Conservation (phyloP, 2,329 filamentous ascomycete species). For the Claviceps paspali region DNA sequence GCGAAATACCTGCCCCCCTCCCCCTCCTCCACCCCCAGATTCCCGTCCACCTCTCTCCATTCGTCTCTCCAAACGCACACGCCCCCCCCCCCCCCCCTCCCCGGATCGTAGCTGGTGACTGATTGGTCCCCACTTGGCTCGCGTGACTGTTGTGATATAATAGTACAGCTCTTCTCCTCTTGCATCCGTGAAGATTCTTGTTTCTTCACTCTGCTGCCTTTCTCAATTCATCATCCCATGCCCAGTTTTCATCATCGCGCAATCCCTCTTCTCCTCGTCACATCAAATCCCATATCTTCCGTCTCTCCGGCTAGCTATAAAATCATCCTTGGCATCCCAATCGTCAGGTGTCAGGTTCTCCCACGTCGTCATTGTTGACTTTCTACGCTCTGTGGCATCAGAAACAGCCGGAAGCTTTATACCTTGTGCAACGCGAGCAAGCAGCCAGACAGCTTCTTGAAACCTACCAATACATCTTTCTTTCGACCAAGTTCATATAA, state of each 20-base stretch:
- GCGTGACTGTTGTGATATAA: conserved; percentile 12
- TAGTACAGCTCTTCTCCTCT: conserved; percentile 8
- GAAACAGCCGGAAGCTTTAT: too few species aligned
- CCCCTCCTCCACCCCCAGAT: too few species aligned
- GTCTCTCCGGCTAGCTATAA: too few species aligned
- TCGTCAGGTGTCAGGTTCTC: too few species aligned
- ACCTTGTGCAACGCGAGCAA: too few species aligned
- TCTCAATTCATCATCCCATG: conserved; percentile 4
- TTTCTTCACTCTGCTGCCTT: neutral
- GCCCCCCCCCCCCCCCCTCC: neutral
- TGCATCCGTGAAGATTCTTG: neutral
- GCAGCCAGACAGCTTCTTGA: too few species aligned
- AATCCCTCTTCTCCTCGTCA: neutral
- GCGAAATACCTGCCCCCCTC: too few species aligned
- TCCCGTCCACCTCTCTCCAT: neutral
- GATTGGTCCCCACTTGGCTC: conserved; percentile 10
- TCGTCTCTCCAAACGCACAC: neutral
- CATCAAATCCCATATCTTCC: neutral
- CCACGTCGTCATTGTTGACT: too few species aligned
- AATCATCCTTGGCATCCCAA: neutral
- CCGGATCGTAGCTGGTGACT: too few species aligned
- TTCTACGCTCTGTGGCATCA: too few species aligned
- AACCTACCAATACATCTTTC: too few species aligned
- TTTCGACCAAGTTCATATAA: too few species aligned
- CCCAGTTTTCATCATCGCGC: conserved; percentile 2